These are phyloP conservation scores for Eutreptiella sp. DNA, from an alignment of 208 protist species.

Conservation along the genomic window DNA sequence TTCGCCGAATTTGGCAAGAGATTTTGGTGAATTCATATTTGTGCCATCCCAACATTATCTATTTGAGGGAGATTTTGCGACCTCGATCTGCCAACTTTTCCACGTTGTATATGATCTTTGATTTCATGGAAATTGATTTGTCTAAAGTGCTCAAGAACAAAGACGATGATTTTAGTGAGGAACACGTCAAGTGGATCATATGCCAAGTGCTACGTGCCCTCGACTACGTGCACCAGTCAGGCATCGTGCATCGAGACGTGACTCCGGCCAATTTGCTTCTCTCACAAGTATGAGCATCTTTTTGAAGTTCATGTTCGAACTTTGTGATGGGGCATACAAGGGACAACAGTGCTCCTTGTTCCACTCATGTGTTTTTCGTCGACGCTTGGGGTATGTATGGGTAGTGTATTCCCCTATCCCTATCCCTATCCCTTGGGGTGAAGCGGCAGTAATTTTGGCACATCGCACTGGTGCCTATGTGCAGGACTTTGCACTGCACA, in stretches of 20 bases:
- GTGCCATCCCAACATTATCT: conserved; percentile 80
- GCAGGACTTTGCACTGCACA: no score
- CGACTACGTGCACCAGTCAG: conserved; percentile 83
- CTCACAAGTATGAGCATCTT: no score
- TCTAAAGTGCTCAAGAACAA: conserved; percentile 84
- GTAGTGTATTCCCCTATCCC: no score
- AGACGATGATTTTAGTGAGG: conserved; percentile 78
- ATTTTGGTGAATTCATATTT: conserved; percentile 83
- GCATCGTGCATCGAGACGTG: conserved; percentile 91
- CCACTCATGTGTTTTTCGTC: no score
- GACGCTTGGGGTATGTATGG: no score
- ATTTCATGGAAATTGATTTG: conserved; percentile 93
- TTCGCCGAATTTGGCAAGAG: conserved; percentile 86
- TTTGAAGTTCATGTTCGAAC: no score
- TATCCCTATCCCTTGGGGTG: no score
- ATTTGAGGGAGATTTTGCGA: conserved; percentile 69
- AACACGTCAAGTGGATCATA: conserved; percentile 89
- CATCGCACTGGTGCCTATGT: no score
- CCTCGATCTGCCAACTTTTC: conserved; percentile 61
- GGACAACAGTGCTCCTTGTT: no score
- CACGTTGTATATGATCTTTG: conserved; percentile 87
- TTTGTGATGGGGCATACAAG: no score
- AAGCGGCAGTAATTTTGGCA: no score
- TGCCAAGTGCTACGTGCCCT: conserved; percentile 88
- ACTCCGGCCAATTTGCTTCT: conserved; percentile 90